These are phyloP conservation scores for Citrus cavaleriei DNA, from an alignment of 345 rosid genomes.

Conservation along the genomic window DNA sequence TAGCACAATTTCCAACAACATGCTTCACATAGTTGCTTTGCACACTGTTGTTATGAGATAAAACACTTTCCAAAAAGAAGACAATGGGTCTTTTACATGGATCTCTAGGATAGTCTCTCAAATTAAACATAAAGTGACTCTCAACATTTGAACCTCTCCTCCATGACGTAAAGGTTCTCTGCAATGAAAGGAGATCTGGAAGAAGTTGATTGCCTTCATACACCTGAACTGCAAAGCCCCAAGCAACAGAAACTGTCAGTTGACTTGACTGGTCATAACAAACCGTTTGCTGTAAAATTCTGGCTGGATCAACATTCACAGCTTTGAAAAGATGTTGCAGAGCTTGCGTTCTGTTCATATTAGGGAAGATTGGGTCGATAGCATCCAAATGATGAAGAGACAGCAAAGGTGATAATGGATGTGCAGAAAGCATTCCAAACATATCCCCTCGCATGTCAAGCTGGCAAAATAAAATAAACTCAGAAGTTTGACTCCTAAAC, in stretches of 20 bases:
- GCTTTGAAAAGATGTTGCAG: slow-evolving; percentile 56
- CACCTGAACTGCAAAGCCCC: slow-evolving; percentile 90
- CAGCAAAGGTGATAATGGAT: slow-evolving; percentile 69
- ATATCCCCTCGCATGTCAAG: slow-evolving; percentile 78
- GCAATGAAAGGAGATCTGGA: slow-evolving; percentile 64
- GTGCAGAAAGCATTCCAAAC: slow-evolving; percentile 79
- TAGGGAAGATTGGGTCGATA: slow-evolving; percentile 73
- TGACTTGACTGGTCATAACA: slow-evolving; percentile 59
- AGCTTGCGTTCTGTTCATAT: slow-evolving; percentile 48
- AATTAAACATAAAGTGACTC: slow-evolving; percentile 58
- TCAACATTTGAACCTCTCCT: slow-evolving; percentile 49
- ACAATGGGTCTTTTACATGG: slow-evolving; percentile 62
- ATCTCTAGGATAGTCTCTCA: slow-evolving; percentile 69
- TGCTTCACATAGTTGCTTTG: slow-evolving; percentile 59
- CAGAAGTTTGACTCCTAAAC: slow-evolving; percentile 5
- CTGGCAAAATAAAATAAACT: slow-evolving; percentile 30
- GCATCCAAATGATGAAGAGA: slow-evolving; percentile 95
- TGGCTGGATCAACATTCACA: slow-evolving; percentile 54
- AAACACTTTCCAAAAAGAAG: slow-evolving; percentile 55
- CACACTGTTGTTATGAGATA: slow-evolving; percentile 39
- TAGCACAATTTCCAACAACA: slow-evolving; percentile 39
- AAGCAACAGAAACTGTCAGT: slow-evolving; percentile 68
- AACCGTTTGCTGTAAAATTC: slow-evolving; percentile 83
- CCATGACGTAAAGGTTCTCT: slow-evolving; percentile 76
- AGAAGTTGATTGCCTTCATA: slow-evolving; percentile 68